Percentiles rank a stretch among this genome's conserved stretches.
These are phyloP conservation scores for Pseudevernia furfuracea DNA, from an alignment of 495 filamentous ascomycete species.

Conservation along the genomic window DNA sequence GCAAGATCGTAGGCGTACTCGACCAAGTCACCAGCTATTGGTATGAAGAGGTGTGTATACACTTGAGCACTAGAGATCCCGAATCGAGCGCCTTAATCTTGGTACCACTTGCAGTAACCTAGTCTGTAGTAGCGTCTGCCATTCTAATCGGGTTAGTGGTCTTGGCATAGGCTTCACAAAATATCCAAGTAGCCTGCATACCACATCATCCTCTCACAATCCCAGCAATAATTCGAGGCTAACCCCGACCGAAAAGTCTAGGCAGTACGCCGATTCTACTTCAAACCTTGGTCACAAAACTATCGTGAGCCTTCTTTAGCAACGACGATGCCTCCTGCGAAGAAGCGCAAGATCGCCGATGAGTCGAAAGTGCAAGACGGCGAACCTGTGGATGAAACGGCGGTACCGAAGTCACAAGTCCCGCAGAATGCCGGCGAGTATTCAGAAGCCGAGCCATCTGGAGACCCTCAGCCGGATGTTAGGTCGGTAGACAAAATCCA, in stretches of 20 bases:
- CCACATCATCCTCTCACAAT: too few species aligned
- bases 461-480: neutral
- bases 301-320: neutral
- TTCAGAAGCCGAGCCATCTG: neutral
- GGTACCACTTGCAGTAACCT: too few species aligned
- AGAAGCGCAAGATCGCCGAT: conserved; percentile 22
- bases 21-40: too few species aligned
- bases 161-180: too few species aligned
- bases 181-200: too few species aligned
- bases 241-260: neutral
- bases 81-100: too few species aligned
- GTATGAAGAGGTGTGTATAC: too few species aligned
- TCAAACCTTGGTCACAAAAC: neutral
- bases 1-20: too few species aligned
- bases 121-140: too few species aligned
- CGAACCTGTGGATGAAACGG: neutral
- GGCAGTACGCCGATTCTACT: neutral
- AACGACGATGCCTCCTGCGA: conserved; percentile 21
- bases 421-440: neutral
- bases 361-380: neutral
- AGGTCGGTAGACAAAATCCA: conserved; percentile 35
- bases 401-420: neutral
- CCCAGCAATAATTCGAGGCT: too few species aligned
- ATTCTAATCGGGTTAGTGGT: too few species aligned
- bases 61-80: too few species aligned